Conservation (phyloP, 768 basidiomycete species). For the Lactarius akahatsu region DNA sequence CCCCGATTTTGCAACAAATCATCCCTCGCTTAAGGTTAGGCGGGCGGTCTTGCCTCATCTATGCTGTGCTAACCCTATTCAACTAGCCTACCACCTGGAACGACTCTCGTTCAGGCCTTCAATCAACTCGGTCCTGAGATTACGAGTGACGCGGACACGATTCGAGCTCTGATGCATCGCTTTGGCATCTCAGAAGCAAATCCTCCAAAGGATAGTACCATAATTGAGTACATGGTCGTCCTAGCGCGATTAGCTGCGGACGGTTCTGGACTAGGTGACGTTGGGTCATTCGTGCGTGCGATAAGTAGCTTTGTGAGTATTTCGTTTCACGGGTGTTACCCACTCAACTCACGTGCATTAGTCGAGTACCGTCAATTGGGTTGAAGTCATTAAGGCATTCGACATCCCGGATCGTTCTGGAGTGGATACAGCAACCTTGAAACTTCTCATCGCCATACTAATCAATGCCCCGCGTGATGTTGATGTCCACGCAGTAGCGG, state of each 20-base stretch:
- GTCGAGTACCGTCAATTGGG: constrained; percentile 74
- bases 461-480: constrained; percentile 75
- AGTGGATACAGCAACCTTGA: constrained; percentile 86
- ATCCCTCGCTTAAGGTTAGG: constrained; percentile 70
- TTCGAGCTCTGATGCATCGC: constrained; percentile 65
- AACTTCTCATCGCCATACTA: constrained; percentile 85
- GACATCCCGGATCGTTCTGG: constrained; percentile 82
- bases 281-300: constrained; percentile 69
- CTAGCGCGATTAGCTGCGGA: constrained; percentile 70
- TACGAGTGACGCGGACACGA: constrained; percentile 68
- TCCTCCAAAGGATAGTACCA: constrained; percentile 69
- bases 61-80: constrained; percentile 21
- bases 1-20: constrained; percentile 71
- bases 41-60: constrained; percentile 30
- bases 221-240: constrained; percentile 68
- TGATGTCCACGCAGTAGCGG: constrained; percentile 76
- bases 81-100: constrained; percentile 60
- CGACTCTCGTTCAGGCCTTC: constrained; percentile 71
- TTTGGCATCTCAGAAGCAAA: constrained; percentile 72
- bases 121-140: constrained; percentile 79
- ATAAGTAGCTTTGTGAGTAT: constrained; percentile 69
- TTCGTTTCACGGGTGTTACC: constrained; percentile 4
- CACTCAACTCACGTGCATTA: constrained; percentile 36
- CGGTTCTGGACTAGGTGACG: constrained; percentile 70
- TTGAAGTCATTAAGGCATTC: constrained; percentile 78